Conservation (phyloP, 2,329 filamentous ascomycete genomes). For the Nemania sp. region DNA sequence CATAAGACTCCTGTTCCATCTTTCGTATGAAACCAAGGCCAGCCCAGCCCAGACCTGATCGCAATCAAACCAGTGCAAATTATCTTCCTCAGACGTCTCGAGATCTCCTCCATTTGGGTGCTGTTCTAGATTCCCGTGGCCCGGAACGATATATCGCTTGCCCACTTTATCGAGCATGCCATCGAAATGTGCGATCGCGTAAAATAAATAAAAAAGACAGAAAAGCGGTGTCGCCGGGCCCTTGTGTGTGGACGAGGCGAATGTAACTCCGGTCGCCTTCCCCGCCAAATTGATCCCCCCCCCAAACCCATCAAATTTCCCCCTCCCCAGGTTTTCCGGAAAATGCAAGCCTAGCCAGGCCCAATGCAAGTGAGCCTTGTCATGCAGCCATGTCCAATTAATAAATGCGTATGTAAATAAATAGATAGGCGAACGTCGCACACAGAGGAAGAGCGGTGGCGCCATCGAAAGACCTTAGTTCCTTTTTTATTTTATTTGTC, state of each 20-base stretch:
- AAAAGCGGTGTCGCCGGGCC: slow-evolving; percentile 20
- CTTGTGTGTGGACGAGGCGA: slow-evolving; percentile 32
- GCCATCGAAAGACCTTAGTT: slow-evolving; percentile 16
- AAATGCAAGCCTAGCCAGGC: slow-evolving; percentile 34
- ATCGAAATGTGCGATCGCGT: slow-evolving; percentile 16
- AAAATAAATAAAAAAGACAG: slow-evolving; percentile 4
- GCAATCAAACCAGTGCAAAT: slow-evolving; percentile 3
- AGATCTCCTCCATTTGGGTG: background rate
- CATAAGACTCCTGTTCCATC: slow-evolving; percentile 24
- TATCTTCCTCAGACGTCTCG: background rate
- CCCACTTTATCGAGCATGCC: slow-evolving; percentile 12
- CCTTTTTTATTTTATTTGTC: background rate
- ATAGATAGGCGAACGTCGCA: slow-evolving; percentile 25
- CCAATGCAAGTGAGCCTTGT: slow-evolving; percentile 32
- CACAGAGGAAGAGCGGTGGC: slow-evolving; percentile 19
- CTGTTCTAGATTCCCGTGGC: slow-evolving; percentile 25
- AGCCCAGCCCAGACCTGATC: slow-evolving; percentile 3
- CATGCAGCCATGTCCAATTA: slow-evolving; percentile 42
- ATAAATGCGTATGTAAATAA: slow-evolving; percentile 40
- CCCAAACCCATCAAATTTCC: background rate
- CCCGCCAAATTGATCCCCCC: background rate
- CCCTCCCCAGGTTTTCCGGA: slow-evolving; percentile 22
- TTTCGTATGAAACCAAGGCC: slow-evolving; percentile 18
- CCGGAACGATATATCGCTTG: slow-evolving; percentile 9
- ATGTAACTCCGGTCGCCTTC: slow-evolving; percentile 35